Conservation (phyloP, 352 stramenopile genomes). For the Peronospora farinosa region DNA sequence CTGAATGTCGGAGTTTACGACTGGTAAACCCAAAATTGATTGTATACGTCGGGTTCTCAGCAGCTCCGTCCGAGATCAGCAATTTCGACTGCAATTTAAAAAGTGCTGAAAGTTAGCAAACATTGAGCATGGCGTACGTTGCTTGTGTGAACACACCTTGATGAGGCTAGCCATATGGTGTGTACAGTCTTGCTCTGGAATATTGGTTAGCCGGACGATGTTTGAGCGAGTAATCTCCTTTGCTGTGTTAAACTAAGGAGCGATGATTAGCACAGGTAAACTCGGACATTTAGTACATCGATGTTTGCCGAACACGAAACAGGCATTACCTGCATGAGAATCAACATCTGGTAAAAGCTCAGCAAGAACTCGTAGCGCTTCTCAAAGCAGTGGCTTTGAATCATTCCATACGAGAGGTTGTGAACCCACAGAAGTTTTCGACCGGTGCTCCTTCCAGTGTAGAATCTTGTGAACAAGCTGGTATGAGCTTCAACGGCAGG, state of each 20-base stretch:
- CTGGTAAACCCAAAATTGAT: constrained; percentile 47
- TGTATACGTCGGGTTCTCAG: constrained; percentile 25
- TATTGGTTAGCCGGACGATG: constrained; percentile 50
- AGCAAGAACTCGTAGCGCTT: constrained; percentile 76
- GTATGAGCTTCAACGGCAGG: constrained; percentile 50
- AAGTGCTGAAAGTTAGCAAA: background rate
- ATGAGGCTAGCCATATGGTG: constrained; percentile 68
- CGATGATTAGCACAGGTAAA: background rate
- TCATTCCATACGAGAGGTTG: constrained; percentile 62
- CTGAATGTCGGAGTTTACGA: constrained; percentile 47
- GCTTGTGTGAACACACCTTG: constrained; percentile 42
- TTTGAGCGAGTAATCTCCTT: constrained; percentile 32
- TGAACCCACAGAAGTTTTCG: constrained; percentile 79
- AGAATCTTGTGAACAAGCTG: constrained; percentile 77
- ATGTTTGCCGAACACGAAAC: background rate
- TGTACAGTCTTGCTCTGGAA: constrained; percentile 45
- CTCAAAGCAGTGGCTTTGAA: constrained; percentile 63
- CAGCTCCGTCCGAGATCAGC: constrained; percentile 23
- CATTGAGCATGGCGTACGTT: background rate
- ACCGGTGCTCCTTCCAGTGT: constrained; percentile 66
- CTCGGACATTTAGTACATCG: background rate
- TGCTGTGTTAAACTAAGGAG: constrained; percentile 55
- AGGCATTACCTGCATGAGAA: constrained; percentile 54
- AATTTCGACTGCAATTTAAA: constrained; percentile 36
- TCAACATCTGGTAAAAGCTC: constrained; percentile 82